These are phyloP conservation scores for Silene conica DNA, from an alignment of 148 eudicot genomes.

Conservation along the genomic window DNA sequence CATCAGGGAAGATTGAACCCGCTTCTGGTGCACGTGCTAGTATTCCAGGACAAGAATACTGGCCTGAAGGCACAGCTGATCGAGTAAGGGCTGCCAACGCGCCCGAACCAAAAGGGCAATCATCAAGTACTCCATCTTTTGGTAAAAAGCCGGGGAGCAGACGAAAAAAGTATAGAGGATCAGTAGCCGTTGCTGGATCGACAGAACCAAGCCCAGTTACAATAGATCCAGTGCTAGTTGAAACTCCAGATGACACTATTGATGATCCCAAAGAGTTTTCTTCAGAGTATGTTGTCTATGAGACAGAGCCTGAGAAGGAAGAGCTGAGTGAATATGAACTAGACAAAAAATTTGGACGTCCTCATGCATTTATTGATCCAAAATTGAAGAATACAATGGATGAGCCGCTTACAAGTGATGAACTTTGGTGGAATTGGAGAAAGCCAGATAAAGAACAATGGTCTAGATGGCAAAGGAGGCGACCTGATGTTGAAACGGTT, in stretches of 20 bases:
- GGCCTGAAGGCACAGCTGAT: conserved; percentile 98
- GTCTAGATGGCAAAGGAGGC: conserved; percentile 98
- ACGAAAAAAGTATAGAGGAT: conserved; percentile 54
- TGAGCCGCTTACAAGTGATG: conserved; percentile 79
- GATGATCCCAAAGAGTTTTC: conserved; percentile 53
- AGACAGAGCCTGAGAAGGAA: conserved; percentile 53
- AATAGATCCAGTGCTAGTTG: conserved; percentile 38
- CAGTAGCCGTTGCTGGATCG: conserved; percentile 48
- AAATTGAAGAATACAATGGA: conserved; percentile 54
- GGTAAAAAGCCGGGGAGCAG: conserved; percentile 93
- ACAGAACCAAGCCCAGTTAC: conserved; percentile 36
- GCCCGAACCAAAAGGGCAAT: conserved; percentile 75
- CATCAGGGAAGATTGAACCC: conserved; percentile 86
- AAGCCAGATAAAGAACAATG: conserved; percentile 80
- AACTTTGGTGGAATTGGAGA: conserved; percentile 99
- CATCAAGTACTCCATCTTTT: conserved; percentile 64
- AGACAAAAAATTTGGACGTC: conserved; percentile 73
- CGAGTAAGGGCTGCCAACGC: conserved; percentile 82
- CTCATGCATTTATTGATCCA: conserved; percentile 93
- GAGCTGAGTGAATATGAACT: conserved; percentile 70
- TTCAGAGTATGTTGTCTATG: conserved; percentile 75
- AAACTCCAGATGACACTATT: conserved; percentile 43
- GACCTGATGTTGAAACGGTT: conserved; percentile 96
- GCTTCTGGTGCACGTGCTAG: conserved; percentile 99
- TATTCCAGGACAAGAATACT: conserved; percentile 84